Conservation (phyloP, 441 rosid species). For the Viola pubescens region DNA sequence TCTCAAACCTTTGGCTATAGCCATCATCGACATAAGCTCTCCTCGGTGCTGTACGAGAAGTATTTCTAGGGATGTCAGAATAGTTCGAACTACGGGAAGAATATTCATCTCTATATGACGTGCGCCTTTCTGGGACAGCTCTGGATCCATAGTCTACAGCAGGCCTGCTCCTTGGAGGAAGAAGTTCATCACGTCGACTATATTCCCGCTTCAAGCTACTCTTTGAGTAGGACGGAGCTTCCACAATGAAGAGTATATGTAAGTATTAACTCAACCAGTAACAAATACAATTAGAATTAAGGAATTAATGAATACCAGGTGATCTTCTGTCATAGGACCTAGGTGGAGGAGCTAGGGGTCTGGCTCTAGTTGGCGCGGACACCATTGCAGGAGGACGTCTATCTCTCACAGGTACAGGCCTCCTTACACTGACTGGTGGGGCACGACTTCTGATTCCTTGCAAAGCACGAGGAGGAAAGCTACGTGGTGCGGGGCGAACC, state of each 20-base stretch:
- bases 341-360: conserved; percentile 56
- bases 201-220: conserved; percentile 77
- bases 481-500: conserved; percentile 51
- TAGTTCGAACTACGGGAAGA: conserved; percentile 63
- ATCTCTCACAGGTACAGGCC: conserved; percentile 54
- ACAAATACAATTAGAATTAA: conserved; percentile 2
- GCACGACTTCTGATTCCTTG: conserved; percentile 48
- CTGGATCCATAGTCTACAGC: conserved; percentile 69
- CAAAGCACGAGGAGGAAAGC: conserved; percentile 32
- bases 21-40: conserved; percentile 76
- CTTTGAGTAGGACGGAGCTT: conserved; percentile 68
- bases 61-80: conserved; percentile 58
- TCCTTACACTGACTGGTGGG: conserved; percentile 48
- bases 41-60: conserved; percentile 57
- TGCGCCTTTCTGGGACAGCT: conserved; percentile 62
- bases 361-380: conserved; percentile 53
- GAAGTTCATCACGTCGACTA: conserved; percentile 64
- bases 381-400: conserved; percentile 60
- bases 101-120: conserved; percentile 72
- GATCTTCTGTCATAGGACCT: conserved; percentile 84
- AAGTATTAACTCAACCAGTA: conserved; percentile 5
- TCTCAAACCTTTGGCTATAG: conserved; percentile 71
- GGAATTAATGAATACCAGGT: conserved; percentile 46
- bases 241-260: conserved; percentile 3
- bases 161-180: conserved; percentile 74